These are phyloP conservation scores for Mortierella antarctica DNA, from an alignment of 192 early-diverging fungal species.

Conservation along the genomic window DNA sequence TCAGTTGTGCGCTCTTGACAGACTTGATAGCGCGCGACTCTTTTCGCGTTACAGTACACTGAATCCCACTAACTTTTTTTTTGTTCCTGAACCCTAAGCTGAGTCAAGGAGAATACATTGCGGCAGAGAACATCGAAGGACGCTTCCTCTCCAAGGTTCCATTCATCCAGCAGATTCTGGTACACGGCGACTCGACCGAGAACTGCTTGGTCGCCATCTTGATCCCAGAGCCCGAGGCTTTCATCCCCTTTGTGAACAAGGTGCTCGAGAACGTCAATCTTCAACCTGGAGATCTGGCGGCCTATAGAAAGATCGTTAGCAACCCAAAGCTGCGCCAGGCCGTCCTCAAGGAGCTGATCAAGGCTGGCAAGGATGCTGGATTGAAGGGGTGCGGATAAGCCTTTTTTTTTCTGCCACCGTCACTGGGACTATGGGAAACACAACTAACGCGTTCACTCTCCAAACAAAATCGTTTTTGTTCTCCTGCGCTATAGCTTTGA, in stretches of 20 bases:
- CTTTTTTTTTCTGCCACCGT: not conserved
- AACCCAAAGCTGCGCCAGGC: constrained; percentile 60
- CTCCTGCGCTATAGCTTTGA: constrained; percentile 61
- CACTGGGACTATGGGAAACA: not conserved
- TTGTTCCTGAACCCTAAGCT: constrained; percentile 3
- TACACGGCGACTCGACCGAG: constrained; percentile 85
- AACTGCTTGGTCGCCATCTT: constrained; percentile 79
- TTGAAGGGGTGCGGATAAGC: constrained; percentile 65
- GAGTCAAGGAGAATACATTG: constrained; percentile 75
- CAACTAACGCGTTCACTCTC: not conserved
- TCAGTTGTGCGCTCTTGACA: not conserved
- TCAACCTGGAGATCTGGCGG: constrained; percentile 20
- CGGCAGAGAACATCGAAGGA: constrained; percentile 87
- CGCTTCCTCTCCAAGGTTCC: constrained; percentile 65
- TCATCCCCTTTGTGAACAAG: constrained; percentile 58
- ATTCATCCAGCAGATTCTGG: constrained; percentile 75
- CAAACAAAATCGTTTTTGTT: not conserved
- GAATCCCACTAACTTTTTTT: not conserved
- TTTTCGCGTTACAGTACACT: not conserved
- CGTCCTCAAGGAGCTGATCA: constrained; percentile 62
- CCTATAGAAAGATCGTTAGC: constrained; percentile 66
- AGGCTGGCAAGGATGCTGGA: constrained; percentile 66
- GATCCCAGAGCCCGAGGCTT: constrained; percentile 73
- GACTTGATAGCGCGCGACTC: too few relatives aligned
- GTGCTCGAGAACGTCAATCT: constrained; percentile 48